Base-by-base conservation (phyloP, 257 asterid species). In the Nicotiana otophora region DNA sequence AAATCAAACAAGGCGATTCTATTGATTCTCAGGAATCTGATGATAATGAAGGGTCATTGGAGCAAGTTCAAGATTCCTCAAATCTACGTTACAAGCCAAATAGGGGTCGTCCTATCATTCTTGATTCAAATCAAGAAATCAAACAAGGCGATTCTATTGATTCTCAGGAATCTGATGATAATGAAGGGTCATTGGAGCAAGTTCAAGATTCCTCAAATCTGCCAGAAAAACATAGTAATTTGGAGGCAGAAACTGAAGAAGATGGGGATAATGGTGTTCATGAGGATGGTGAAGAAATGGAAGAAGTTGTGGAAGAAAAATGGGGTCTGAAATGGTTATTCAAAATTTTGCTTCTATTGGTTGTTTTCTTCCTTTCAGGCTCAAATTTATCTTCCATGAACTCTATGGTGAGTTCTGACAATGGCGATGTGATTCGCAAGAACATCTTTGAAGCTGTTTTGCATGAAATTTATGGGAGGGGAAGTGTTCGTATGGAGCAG, bases 81-180 rank as follows among this genome's bases (percentile, higher is more conserved):
- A n/a, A 78, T 84, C 86, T 93, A 76, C 93, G 97, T 3, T 93
- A 87, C 84, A 83, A 90, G 84, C 98, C 97, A 4, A 89, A 89
- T 39, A 89, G 91, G 88, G 85, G 89, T 48, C 82, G 60, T 2
- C 88, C 82, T 87, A 83, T 92, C 51, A 15, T 88, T 28, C 80
- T 66, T 33, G 84, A 82, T 67, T 83, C 81, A 39, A 60, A 84
- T 84, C 69, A 84, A 7, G 90, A 81, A 33, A 67, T 39, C 48
- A 39, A 39, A 39, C 48, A 39, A 39, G 48, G 48, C 48, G 48
- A 39, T 39, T 39, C 46, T 39, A 9, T 7, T 39, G 84, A 82
- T 67, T 83, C 81, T 74, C 77, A 48, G 78, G 85, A 84, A 61
- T 77, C 26, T 84, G 78, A 58, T 75, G 91, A 46, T 61, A 84